These are phyloP conservation scores for Fusarium sp. DNA, from an alignment of 2,329 filamentous ascomycete genomes.

Conservation along the genomic window DNA sequence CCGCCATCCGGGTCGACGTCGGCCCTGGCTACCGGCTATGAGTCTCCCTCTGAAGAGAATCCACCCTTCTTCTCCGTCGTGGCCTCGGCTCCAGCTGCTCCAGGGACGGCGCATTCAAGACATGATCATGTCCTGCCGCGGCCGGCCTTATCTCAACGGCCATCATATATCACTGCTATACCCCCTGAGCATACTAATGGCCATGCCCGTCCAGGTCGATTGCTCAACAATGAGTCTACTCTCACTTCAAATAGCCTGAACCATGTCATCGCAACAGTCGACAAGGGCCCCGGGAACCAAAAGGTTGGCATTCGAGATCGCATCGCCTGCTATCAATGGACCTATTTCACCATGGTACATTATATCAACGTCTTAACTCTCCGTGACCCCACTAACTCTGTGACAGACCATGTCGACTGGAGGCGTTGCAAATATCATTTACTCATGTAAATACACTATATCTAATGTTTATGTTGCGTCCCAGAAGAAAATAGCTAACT, in stretches of 20 bases:
- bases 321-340: constrained; percentile 70
- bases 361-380: neutral
- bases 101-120: neutral
- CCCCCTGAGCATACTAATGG: neutral
- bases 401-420: constrained; percentile 59
- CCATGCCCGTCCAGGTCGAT: constrained; percentile 1
- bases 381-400: neutral
- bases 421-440: constrained; percentile 64
- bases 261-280: constrained; percentile 47
- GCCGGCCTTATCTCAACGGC: constrained; percentile 28
- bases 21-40: constrained; percentile 44
- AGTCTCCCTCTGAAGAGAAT: constrained; percentile 51
- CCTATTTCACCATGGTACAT: constrained; percentile 73
- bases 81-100: constrained; percentile 10
- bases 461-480: neutral
- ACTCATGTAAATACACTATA: constrained; percentile 43
- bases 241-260: constrained; percentile 42
- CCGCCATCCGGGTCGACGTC: neutral
- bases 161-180: constrained; percentile 28
- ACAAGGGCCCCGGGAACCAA: constrained; percentile 34
- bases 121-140: constrained; percentile 5
- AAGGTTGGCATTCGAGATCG: constrained; percentile 59
- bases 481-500: neutral
- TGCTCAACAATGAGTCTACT: constrained; percentile 22
- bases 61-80: constrained; percentile 42